phyloP scores from a whole-genome alignment of 2,329 filamentous ascomycete species.

The Alternaria arborescens region DNA sequence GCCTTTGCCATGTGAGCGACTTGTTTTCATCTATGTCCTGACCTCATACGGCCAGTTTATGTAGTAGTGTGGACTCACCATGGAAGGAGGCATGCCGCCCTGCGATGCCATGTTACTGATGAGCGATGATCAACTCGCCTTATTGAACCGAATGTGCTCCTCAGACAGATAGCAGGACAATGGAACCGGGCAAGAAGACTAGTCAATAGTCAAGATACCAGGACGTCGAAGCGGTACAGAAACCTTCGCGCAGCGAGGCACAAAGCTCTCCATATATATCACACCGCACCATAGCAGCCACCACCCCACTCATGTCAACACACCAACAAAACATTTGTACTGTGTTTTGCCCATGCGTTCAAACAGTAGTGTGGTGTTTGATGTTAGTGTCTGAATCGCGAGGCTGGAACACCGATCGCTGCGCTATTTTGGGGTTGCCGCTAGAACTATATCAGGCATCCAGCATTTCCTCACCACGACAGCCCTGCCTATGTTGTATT shows the following conservation, averaged over 20 bases:
- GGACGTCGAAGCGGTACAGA: conserved; percentile 2
- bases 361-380: conserved; percentile 20
- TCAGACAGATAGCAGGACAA: background rate
- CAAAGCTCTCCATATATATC: conserved; percentile 22
- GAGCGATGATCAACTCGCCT: background rate
- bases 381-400: conserved; percentile 17
- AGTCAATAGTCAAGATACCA: background rate
- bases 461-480: background rate
- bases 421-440: conserved; percentile 18
- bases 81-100: conserved; percentile 22
- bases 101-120: conserved; percentile 22
- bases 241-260: conserved; percentile 9
- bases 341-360: conserved; percentile 18
- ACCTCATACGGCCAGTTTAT: background rate
- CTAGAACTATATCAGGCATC: conserved; percentile 1
- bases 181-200: background rate
- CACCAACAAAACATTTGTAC: conserved; percentile 8
- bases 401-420: conserved; percentile 18
- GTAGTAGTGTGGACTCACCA: conserved; percentile 14
- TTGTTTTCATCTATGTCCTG: background rate
- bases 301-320: conserved; percentile 9
- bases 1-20: conserved; percentile 25
- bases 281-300: conserved; percentile 11
- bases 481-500: background rate
- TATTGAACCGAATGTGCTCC: background rate